A percentile compares a stretch with the other conserved stretches of the same genome.
Evolutionary conservation across 2,329 filamentous ascomycete genomes (phyloP).

Genomic region (Venturia nashicola): DNA sequence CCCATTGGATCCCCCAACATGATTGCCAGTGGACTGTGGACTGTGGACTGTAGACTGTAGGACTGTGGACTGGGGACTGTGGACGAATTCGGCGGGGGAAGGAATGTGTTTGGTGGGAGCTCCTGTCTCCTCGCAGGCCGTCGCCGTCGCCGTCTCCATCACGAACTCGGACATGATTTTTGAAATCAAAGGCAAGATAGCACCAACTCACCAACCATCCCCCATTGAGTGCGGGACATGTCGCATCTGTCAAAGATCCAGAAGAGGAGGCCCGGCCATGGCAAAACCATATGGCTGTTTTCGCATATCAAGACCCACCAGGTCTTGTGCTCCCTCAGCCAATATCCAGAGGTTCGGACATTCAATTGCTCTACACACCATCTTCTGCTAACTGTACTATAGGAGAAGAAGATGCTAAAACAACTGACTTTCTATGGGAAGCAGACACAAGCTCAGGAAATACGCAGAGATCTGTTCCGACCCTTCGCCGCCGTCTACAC

Average conservation of each 20-base stretch:
- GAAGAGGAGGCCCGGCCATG: constrained; percentile 15
- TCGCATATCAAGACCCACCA: constrained; percentile 50
- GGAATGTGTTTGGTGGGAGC: not conserved
- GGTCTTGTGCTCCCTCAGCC: constrained; percentile 49
- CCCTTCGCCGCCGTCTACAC: constrained; percentile 48
- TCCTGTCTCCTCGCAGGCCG: too few relatives aligned
- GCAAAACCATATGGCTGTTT: constrained; percentile 50
- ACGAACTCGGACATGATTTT: not conserved
- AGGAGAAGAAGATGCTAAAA: constrained; percentile 40
- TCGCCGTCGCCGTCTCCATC: too few relatives aligned
- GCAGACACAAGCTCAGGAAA: constrained; percentile 43
- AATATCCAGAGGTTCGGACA: constrained; percentile 39
- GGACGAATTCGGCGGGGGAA: not conserved
- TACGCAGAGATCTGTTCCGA: constrained; percentile 52
- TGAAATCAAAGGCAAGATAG: not conserved
- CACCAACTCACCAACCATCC: not conserved
- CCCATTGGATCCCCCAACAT: not conserved
- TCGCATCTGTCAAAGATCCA: not conserved
- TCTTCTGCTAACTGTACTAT: not conserved
- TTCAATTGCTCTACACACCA: constrained; percentile 1
- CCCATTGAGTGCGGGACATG: constrained; percentile 2
- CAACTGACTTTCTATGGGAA: constrained; percentile 53
- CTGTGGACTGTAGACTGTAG: too few relatives aligned
- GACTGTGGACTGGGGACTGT: too few relatives aligned
- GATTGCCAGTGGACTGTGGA: not conserved